Evolutionary conservation across 179 eudicot species (phyloP), one percentile per base, ranked within the genome.

Genomic region (Carnegiea gigantea): DNA sequence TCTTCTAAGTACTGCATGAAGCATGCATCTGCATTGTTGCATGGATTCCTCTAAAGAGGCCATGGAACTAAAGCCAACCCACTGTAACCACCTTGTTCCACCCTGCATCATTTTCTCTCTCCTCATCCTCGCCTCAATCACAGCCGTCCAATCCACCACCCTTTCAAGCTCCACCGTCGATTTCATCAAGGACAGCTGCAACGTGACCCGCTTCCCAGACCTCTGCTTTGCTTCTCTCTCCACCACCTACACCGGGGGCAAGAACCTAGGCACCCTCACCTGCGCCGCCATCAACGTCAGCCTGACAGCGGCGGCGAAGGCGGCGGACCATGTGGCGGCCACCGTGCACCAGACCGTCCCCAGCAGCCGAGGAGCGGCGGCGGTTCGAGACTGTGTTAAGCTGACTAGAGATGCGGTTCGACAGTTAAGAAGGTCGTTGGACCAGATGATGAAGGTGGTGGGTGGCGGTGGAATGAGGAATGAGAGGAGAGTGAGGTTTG

Each of bases 321-420:
- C 83, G 3, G 86, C 92, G 49, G 78, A 87, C 46, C 51, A 79
- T 26, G 33, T 83, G 62, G 33, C 49, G 83, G 8, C 24, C 23
- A 5, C 85, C 87, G 33, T 46, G 40, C 73, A 68, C 24, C 11
- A 0, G 62, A 70, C 65, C 71, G 85, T 83, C 6, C n/a, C 77
- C 15, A 21, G 78, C 24, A 33, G 62, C 28, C 90, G 89, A 9
- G 89, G 84, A 30, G 54, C 18, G 2, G 72, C 54, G 1, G 88
- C 81, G 0, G 73, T 91, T 10, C 74, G 59, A 64, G 92, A 91
- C 68, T 91, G 93, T 86, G 72, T 86, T 8, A 84, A 73, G 38
- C 86, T 87, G 73, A 72, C 89, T 17, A 72, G 79, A 44, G 90
- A 81, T 26, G 77, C 88, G 9, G 83, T 87, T 1, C 76, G 77